A percentile compares a stretch with the other conserved stretches of the same genome.
These are phyloP conservation scores for Termitomyces sp. DNA, from an alignment of 768 basidiomycete genomes.

Conservation along the genomic window DNA sequence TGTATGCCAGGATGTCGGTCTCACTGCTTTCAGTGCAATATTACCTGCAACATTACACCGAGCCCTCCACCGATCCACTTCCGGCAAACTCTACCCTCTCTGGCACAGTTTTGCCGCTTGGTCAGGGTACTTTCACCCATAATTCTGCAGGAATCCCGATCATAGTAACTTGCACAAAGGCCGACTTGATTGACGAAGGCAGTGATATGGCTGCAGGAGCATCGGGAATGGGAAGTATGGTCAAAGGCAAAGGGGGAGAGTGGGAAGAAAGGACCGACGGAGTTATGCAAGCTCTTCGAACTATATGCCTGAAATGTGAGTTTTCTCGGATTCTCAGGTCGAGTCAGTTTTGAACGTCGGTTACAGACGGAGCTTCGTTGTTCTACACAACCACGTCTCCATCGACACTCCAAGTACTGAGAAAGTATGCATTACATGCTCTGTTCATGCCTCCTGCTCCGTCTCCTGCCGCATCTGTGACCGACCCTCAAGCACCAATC, in stretches of 20 bases:
- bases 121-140: conserved; percentile 79
- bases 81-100: conserved; percentile 57
- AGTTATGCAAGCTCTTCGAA: conserved; percentile 91
- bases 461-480: conserved; percentile 53
- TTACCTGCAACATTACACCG: conserved; percentile 85
- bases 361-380: conserved; percentile 82
- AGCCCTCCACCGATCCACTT: conserved; percentile 65
- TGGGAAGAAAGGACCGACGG: conserved; percentile 97
- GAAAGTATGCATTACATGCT: conserved; percentile 79
- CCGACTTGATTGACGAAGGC: conserved; percentile 86
- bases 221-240: conserved; percentile 84
- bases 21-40: conserved; percentile 59
- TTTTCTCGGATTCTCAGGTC: neutral
- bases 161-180: conserved; percentile 86
- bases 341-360: neutral
- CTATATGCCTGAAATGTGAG: conserved; percentile 90
- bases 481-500: conserved; percentile 59
- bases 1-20: neutral
- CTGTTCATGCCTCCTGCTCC: conserved; percentile 77
- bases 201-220: conserved; percentile 68
- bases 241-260: conserved; percentile 85
- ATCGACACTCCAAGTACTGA: conserved; percentile 63
- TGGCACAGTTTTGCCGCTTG: conserved; percentile 73
- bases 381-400: conserved; percentile 90
- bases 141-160: conserved; percentile 85